Evolutionary conservation across 2,329 filamentous ascomycete genomes (phyloP).

Genomic region (Diaporthe sp.): DNA sequence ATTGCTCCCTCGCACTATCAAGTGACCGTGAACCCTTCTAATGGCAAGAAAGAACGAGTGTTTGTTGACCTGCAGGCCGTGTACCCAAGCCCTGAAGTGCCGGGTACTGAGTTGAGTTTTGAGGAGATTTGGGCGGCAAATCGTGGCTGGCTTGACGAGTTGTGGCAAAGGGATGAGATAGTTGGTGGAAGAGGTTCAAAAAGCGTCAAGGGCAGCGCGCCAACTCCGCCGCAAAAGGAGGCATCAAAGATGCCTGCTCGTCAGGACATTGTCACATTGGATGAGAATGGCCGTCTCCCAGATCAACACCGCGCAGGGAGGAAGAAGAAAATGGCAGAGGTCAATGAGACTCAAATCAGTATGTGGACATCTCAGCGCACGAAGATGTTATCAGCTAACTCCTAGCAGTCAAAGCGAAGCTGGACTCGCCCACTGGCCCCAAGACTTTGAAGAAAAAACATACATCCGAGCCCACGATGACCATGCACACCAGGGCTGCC

Average conservation of each 20-base stretch:
- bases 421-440: constrained; percentile 87
- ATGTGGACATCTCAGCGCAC: constrained; percentile 49
- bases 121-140: constrained; percentile 88
- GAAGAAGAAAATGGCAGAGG: constrained; percentile 84
- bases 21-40: constrained; percentile 84
- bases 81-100: constrained; percentile 80
- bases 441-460: constrained; percentile 83
- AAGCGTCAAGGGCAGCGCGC: constrained; percentile 39
- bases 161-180: constrained; percentile 61
- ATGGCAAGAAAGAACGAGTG: constrained; percentile 85
- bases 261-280: constrained; percentile 58
- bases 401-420: constrained; percentile 84
- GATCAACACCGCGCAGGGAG: constrained; percentile 60
- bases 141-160: constrained; percentile 73
- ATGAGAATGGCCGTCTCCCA: constrained; percentile 69
- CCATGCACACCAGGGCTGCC: constrained; percentile 91
- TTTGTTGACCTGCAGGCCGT: constrained; percentile 88
- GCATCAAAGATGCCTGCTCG: constrained; percentile 55
- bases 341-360: constrained; percentile 95
- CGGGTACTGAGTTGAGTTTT: constrained; percentile 83
- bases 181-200: constrained; percentile 36
- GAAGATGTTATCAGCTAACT: not conserved
- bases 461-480: constrained; percentile 91
- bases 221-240: constrained; percentile 42
- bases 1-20: constrained; percentile 79